phyloP scores from a whole-genome alignment of 169 alveolate genomes.

The Babesia bovis region DNA sequence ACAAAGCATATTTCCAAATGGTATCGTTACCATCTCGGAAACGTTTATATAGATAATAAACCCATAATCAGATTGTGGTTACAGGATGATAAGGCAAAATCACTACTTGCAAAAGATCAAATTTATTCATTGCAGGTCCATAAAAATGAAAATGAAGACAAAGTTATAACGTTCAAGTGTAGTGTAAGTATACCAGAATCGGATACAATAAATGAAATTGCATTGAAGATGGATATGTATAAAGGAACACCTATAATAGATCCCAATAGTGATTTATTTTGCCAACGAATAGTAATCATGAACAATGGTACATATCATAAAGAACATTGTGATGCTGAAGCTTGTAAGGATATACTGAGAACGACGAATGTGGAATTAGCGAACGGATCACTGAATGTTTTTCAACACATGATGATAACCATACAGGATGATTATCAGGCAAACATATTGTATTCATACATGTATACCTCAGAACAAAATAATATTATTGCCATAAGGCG shows the following conservation, averaged over 20 bases:
- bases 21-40: conserved; percentile 19
- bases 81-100: background rate
- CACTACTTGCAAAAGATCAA: conserved; percentile 19
- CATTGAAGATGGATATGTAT: background rate
- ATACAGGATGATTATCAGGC: background rate
- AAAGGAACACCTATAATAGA: background rate
- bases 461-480: background rate
- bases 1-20: conserved; percentile 10
- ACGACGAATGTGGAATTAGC: background rate
- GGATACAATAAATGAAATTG: background rate
- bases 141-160: background rate
- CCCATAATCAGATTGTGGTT: conserved; percentile 21
- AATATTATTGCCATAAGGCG: background rate
- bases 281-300: background rate
- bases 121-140: background rate
- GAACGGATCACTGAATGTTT: background rate
- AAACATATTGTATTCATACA: background rate
- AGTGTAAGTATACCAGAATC: conserved; percentile 2
- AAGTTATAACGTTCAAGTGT: background rate
- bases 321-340: background rate
- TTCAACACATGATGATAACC: background rate
- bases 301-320: background rate
- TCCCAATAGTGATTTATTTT: background rate
- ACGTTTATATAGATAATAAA: background rate
- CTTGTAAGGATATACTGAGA: background rate